Conservation (phyloP, 495 filamentous ascomycete species). For the Penicillium steckii region DNA sequence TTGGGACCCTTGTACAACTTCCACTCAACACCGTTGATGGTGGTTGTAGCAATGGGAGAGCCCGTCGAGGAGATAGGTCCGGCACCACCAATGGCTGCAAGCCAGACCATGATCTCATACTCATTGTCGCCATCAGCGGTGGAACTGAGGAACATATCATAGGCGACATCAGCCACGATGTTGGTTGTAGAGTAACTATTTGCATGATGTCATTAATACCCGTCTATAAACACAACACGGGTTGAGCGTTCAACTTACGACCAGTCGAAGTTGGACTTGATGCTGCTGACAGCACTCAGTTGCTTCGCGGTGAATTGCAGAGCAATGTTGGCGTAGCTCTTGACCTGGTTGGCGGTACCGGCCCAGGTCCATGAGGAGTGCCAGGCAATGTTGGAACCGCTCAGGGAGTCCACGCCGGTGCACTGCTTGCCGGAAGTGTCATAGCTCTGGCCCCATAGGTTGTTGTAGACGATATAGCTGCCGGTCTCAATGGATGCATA, state of each 20-base stretch:
- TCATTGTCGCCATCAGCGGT: slow-evolving; percentile 42
- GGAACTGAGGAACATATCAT: slow-evolving; percentile 61
- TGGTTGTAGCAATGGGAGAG: slow-evolving; percentile 50
- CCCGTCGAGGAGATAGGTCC: slow-evolving; percentile 62
- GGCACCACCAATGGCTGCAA: slow-evolving; percentile 59
- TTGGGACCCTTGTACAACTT: slow-evolving; percentile 58
- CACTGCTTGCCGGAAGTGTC: slow-evolving; percentile 56
- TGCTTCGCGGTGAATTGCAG: slow-evolving; percentile 42
- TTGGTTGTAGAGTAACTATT: slow-evolving; percentile 53
- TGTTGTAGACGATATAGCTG: slow-evolving; percentile 53
- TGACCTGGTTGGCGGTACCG: slow-evolving; percentile 50
- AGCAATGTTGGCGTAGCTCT: slow-evolving; percentile 59
- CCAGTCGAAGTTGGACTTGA: slow-evolving; percentile 55
- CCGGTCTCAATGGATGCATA: slow-evolving; percentile 44
- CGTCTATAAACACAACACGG: background rate
- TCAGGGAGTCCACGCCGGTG: slow-evolving; percentile 49
- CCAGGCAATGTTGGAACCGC: slow-evolving; percentile 51
- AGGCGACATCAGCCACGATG: slow-evolving; percentile 62
- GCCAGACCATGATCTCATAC: slow-evolving; percentile 76
- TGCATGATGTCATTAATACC: background rate
- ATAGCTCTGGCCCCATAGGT: slow-evolving; percentile 49
- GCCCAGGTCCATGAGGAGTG: slow-evolving; percentile 58
- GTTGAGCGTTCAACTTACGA: slow-evolving; percentile 32
- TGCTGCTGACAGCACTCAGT: slow-evolving; percentile 49
- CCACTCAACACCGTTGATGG: slow-evolving; percentile 50